phyloP scores from a whole-genome alignment of 2,329 filamentous ascomycete species.

The Alternaria rosae region DNA sequence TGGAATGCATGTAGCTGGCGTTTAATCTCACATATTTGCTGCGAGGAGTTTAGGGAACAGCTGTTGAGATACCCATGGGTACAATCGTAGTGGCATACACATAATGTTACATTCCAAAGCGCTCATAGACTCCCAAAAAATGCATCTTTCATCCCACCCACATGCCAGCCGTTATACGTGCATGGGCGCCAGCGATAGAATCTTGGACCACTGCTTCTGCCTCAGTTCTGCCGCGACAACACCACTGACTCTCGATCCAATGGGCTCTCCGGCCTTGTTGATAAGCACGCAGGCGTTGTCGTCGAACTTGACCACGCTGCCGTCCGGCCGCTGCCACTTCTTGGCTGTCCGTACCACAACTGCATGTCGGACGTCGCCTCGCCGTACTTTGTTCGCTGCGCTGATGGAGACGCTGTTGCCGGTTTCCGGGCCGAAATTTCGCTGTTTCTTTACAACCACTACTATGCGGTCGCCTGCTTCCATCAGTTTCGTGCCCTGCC shows the following conservation, averaged over 20 bases:
- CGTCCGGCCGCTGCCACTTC: conserved; percentile 85
- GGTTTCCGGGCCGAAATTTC: conserved; percentile 75
- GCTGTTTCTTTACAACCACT: conserved; percentile 96
- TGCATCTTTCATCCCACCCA: conserved; percentile 6
- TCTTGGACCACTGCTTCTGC: conserved; percentile 97
- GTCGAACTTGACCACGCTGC: conserved; percentile 89
- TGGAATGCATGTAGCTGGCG: conserved; percentile 42
- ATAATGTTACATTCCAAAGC: conserved; percentile 32
- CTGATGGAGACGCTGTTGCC: conserved; percentile 74
- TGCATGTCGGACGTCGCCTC: conserved; percentile 95
- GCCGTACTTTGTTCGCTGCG: conserved; percentile 89
- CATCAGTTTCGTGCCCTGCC: conserved; percentile 16
- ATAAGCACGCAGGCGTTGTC: conserved; percentile 98
- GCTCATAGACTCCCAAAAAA: conserved; percentile 16
- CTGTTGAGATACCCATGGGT: conserved; percentile 47
- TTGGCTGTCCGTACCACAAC: conserved; percentile 93
- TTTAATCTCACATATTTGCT: conserved; percentile 33
- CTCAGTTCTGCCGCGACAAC: conserved; percentile 90
- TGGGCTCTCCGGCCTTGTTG: conserved; percentile 95
- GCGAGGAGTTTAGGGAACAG: conserved; percentile 37
- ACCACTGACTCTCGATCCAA: conserved; percentile 78
- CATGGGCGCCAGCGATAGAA: conserved; percentile 90
- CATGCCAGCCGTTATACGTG: conserved; percentile 60
- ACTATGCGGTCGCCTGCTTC: conserved; percentile 89
- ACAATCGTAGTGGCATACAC: conserved; percentile 39